Base-by-base conservation (phyloP, 495 filamentous ascomycete species). In the Podospora anserina region DNA sequence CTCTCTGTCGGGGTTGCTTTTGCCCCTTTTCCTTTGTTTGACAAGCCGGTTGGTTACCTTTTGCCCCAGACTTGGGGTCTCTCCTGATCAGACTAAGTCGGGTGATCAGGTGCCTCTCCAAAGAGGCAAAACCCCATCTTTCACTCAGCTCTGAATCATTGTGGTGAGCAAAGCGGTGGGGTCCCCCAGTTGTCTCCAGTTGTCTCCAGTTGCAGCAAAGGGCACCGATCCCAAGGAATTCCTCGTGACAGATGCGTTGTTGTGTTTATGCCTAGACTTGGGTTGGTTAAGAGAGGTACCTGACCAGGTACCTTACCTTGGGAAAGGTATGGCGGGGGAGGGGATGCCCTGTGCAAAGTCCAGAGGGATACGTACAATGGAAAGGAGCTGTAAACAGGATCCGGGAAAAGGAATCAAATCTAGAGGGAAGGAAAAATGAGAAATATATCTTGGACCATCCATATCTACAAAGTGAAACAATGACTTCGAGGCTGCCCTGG, bases 221-320 rank as follows among this genome's bases (percentile, higher is more conserved):
- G 55, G 55, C 55, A 58, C 55, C 55, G 4, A 58, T 58, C 55
- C 55, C 55, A 61, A 32, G 61, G 27, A 20, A 34, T 39, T 34
- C 30, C 19, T 63, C 39, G 9, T 63, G 61, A 20, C 9, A n/a
- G 30, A 34, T 63, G 61, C n/a, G 32, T 63, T 63, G 30, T 49
- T 26, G 27, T 26, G 62, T 64, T 1, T 34, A 53, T 26, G 63
- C 39, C 63, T 20, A 18, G 28, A 20, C 39, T 16, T 68, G 59
- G 28, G 49, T 11, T 20, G 59, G 23, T 58, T 19, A 23, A 1
- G 23, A 23, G 23, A 23, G 23, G 55, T n/a, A 19, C 55, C 5
- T 19, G 55, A 20, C 23, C 23, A 23, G 23, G 23, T 23, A 23
- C 23, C 23, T 23, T 23, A 23, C 23, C 23, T 23, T 23, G 23